These are phyloP conservation scores for Quercus berberidifolia DNA, from an alignment of 306 rosid genomes.

Conservation along the genomic window DNA sequence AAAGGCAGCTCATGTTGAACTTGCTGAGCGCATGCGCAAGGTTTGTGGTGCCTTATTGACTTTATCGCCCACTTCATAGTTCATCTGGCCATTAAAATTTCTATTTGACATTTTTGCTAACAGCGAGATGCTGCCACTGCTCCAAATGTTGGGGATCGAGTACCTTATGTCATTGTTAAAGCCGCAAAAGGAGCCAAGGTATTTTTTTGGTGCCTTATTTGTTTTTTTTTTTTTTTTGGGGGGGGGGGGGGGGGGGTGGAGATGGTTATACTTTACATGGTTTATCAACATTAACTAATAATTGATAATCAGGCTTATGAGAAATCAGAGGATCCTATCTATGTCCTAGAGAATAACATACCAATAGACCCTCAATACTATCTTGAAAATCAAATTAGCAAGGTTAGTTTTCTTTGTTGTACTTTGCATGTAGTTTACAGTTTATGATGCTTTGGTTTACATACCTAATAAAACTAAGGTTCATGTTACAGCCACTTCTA, in stretches of 20 bases:
- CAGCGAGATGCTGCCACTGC: slow-evolving; percentile 99
- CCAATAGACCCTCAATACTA: slow-evolving; percentile 97
- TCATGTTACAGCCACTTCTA: slow-evolving; percentile 77
- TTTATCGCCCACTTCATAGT: slow-evolving; percentile 2
- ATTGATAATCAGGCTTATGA: slow-evolving; percentile 72
- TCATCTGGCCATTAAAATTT: slow-evolving; percentile 10
- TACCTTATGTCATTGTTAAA: slow-evolving; percentile 91
- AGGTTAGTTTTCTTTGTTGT: slow-evolving; percentile 45
- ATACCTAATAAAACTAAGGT: slow-evolving; percentile 10
- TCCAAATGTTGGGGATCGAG: slow-evolving; percentile 98
- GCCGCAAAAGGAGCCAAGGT: slow-evolving; percentile 99
- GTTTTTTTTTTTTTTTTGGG: not conserved
- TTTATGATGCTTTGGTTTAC: slow-evolving; percentile 9
- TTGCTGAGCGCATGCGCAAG: slow-evolving; percentile 99
- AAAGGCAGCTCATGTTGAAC: slow-evolving; percentile 95
- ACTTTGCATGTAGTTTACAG: slow-evolving; percentile 4
- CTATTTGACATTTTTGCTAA: slow-evolving; percentile 21
- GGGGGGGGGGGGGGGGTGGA: not conserved
- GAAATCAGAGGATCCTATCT: slow-evolving; percentile 96
- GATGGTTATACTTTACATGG: slow-evolving; percentile 10
- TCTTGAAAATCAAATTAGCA: slow-evolving; percentile 96
- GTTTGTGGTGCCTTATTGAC: slow-evolving; percentile 41
- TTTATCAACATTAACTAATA: slow-evolving; percentile 20
- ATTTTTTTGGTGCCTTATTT: slow-evolving; percentile 2
- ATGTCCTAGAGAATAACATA: slow-evolving; percentile 88